phyloP scores from a whole-genome alignment of 164 flowering plant species.

The Vitis cinerea region DNA sequence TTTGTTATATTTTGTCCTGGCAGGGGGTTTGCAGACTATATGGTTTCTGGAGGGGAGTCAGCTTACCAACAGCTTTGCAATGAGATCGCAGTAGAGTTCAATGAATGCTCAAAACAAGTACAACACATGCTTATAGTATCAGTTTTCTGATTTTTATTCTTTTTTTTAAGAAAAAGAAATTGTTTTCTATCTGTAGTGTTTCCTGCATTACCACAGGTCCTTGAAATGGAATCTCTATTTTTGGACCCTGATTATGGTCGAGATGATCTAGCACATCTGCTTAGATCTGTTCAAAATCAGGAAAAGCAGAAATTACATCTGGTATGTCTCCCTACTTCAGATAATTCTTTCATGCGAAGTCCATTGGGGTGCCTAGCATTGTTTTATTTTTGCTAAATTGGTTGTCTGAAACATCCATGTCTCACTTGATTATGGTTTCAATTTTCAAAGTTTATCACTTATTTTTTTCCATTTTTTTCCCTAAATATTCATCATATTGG shows the following conservation, averaged over 20 bases:
- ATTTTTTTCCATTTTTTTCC: too few relatives aligned
- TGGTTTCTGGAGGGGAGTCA: conserved; percentile 65
- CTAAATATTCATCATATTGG: too few relatives aligned
- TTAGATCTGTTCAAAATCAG: conserved; percentile 79
- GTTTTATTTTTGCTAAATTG: background rate
- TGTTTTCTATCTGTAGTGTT: background rate
- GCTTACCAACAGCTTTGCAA: conserved; percentile 83
- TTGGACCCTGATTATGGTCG: conserved; percentile 54
- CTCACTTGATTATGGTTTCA: too few relatives aligned
- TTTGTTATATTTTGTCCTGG: conserved; percentile 2
- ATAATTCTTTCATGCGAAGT: background rate
- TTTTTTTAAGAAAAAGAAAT: background rate
- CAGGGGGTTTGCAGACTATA: conserved; percentile 87
- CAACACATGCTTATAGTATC: conserved; percentile 1
- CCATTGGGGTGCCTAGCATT: too few relatives aligned
- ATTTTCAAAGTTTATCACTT: too few relatives aligned
- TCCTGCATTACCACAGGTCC: conserved; percentile 45
- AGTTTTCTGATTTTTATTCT: background rate
- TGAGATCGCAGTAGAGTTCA: conserved; percentile 79
- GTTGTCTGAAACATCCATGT: too few relatives aligned
- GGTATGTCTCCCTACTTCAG: conserved; percentile 35
- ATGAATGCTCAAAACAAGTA: conserved; percentile 89
- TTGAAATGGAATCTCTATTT: conserved; percentile 67
- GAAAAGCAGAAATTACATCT: conserved; percentile 86
- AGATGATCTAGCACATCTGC: conserved; percentile 64